A percentile compares a stretch with the other conserved stretches of the same genome.
Conservation (phyloP, 202 grass and related monocot species). For the Zoysia matrella region DNA sequence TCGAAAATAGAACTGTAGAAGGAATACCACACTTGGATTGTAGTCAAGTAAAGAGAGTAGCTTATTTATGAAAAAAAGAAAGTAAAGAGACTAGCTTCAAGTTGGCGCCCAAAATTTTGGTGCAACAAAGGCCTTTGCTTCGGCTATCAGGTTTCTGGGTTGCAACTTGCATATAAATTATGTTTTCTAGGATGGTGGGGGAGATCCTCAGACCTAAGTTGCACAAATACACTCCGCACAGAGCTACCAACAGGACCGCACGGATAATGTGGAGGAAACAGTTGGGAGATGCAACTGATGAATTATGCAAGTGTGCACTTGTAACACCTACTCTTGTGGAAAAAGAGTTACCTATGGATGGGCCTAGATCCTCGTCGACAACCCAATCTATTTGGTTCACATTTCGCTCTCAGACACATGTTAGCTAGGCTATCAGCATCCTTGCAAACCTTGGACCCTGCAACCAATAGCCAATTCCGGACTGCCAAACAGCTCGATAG, state of each 20-base stretch:
- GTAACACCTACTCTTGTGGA: constrained; percentile 36
- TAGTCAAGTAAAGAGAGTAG: neutral
- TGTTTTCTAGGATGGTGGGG: neutral
- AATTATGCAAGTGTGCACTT: constrained; percentile 45
- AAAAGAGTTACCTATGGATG: constrained; percentile 34
- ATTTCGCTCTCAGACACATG: neutral
- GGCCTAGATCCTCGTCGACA: constrained; percentile 26
- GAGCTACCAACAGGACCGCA: constrained; percentile 26
- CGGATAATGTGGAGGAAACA: constrained; percentile 35
- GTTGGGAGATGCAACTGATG: constrained; percentile 50
- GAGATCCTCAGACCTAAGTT: neutral
- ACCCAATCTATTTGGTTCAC: constrained; percentile 8
- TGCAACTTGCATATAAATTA: constrained; percentile 39
- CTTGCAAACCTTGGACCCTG: constrained; percentile 48
- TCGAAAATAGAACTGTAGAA: constrained; percentile 1
- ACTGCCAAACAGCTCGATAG: constrained; percentile 37
- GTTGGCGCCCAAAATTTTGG: constrained; percentile 17
- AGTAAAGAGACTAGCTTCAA: constrained; percentile 29
- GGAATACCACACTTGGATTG: neutral
- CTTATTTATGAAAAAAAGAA: neutral
- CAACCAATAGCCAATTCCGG: constrained; percentile 29
- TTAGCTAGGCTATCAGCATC: constrained; percentile 20
- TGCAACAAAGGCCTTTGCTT: constrained; percentile 31
- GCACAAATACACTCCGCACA: neutral
- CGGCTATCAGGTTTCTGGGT: constrained; percentile 17